These are phyloP conservation scores for Pythium scleroteichum DNA, from an alignment of 352 stramenopile species.

Conservation along the genomic window DNA sequence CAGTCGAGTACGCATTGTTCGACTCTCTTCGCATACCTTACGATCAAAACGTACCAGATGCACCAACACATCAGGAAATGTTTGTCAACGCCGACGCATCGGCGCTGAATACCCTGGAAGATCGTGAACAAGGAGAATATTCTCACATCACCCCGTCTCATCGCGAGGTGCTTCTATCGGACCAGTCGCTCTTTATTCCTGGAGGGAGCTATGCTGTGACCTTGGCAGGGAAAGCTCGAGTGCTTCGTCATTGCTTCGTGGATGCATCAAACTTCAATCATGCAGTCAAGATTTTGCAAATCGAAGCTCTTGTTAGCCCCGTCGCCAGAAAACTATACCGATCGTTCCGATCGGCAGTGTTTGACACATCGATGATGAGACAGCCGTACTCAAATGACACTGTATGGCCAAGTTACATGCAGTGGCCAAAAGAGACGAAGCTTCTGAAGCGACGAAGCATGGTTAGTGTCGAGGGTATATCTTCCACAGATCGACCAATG, in stretches of 20 bases:
- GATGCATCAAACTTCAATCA: constrained; percentile 79
- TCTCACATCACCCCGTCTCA: neutral
- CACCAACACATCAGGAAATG: constrained; percentile 7
- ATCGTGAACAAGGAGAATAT: neutral
- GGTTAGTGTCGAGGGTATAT: constrained; percentile 4
- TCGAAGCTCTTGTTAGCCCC: constrained; percentile 49
- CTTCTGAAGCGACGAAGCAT: constrained; percentile 34
- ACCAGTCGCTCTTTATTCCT: constrained; percentile 57
- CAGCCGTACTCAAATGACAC: constrained; percentile 36
- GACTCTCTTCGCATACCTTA: constrained; percentile 1
- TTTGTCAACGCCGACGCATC: no score
- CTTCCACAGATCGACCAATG: constrained; percentile 14
- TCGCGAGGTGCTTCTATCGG: constrained; percentile 10
- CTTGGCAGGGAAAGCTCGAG: neutral
- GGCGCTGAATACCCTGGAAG: neutral
- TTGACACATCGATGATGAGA: constrained; percentile 62
- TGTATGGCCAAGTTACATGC: constrained; percentile 52
- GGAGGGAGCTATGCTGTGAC: constrained; percentile 31
- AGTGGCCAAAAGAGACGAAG: constrained; percentile 66
- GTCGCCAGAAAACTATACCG: constrained; percentile 38
- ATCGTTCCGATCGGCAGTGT: constrained; percentile 47
- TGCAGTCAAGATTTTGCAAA: constrained; percentile 50
- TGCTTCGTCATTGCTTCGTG: constrained; percentile 71
- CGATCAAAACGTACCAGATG: neutral
- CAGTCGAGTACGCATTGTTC: constrained; percentile 14